These are phyloP conservation scores for Helicosporidium sp. DNA, from an alignment of 139 green algal species.

Conservation along the genomic window DNA sequence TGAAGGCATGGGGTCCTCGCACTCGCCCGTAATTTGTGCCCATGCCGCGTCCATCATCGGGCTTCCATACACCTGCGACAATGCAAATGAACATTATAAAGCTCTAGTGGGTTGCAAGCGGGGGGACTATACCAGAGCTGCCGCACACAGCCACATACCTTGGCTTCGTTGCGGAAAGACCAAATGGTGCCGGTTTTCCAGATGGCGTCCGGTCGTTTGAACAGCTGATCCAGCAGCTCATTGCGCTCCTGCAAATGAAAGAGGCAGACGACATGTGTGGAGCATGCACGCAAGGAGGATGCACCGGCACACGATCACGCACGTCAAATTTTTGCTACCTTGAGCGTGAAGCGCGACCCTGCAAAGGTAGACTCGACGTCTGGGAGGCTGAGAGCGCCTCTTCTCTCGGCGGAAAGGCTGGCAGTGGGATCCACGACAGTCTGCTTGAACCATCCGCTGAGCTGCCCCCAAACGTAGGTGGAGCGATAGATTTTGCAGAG, in stretches of 20 bases:
- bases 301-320: neutral
- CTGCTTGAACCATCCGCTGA: conserved; percentile 75
- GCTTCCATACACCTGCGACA: conserved; percentile 57
- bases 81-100: no score
- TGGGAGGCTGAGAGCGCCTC: conserved; percentile 62
- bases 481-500: conserved; percentile 55
- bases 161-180: conserved; percentile 55
- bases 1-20: neutral
- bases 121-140: no score
- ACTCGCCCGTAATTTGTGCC: neutral
- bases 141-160: conserved; percentile 19
- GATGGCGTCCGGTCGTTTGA: conserved; percentile 31
- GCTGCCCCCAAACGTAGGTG: conserved; percentile 67
- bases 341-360: conserved; percentile 17
- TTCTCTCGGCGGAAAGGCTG: conserved; percentile 52
- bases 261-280: neutral
- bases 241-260: conserved; percentile 32
- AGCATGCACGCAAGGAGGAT: neutral
- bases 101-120: no score
- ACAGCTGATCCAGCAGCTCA: conserved; percentile 39
- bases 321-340: conserved; percentile 12
- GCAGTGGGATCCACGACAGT: conserved; percentile 72
- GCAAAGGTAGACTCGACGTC: conserved; percentile 54
- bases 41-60: conserved; percentile 56
- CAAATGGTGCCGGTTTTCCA: conserved; percentile 51